Evolutionary conservation across 2,329 filamentous ascomycete species (phyloP).

Genomic region (Pseudogymnoascus sp.): DNA sequence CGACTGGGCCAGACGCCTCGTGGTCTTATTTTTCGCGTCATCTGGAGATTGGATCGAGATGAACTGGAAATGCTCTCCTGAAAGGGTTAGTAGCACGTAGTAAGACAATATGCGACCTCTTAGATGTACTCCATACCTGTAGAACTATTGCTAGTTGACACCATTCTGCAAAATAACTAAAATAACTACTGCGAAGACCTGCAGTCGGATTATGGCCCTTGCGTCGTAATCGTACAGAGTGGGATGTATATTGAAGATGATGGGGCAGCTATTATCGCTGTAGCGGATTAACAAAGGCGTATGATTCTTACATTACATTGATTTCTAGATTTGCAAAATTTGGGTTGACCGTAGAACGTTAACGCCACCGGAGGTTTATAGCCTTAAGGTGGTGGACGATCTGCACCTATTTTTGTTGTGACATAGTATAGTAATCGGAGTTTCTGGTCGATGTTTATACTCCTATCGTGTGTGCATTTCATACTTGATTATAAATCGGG

Average conservation of each 20-base stretch:
- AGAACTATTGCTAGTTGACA: not conserved
- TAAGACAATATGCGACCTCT: not conserved
- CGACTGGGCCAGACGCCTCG: conserved; percentile 25
- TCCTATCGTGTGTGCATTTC: not conserved
- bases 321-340: not conserved
- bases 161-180: not conserved
- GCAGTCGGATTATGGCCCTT: not conserved
- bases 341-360: not conserved
- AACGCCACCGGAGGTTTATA: not conserved
- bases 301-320: not conserved
- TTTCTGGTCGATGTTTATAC: no score
- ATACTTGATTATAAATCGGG: not conserved
- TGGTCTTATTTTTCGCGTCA: conserved; percentile 16
- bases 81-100: not conserved
- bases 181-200: not conserved
- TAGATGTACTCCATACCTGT: not conserved
- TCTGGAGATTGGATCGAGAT: conserved; percentile 21
- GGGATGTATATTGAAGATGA: not conserved
- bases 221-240: not conserved
- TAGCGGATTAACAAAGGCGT: not conserved
- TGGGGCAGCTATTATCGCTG: not conserved
- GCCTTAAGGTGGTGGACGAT: not conserved
- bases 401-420: not conserved
- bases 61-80: conserved; percentile 16
- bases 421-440: not conserved